These are phyloP conservation scores for Graphium sp. DNA, from an alignment of 2,329 filamentous ascomycete species.

Conservation along the genomic window DNA sequence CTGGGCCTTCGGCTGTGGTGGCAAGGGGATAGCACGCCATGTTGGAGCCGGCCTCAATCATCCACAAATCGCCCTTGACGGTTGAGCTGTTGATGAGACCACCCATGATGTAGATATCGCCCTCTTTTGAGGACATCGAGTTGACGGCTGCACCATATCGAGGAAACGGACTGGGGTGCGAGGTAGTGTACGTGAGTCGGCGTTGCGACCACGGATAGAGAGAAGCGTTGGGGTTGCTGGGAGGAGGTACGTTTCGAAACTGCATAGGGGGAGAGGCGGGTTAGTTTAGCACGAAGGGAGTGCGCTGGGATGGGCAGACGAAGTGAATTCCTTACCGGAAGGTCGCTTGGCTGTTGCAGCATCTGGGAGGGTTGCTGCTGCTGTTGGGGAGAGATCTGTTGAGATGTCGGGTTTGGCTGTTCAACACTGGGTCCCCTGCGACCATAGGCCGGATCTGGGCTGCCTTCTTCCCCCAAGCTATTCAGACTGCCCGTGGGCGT, in stretches of 20 bases:
- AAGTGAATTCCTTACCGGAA: slow-evolving; percentile 19
- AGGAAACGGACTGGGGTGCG: slow-evolving; percentile 76
- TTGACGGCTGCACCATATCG: slow-evolving; percentile 96
- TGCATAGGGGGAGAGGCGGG: slow-evolving; percentile 13
- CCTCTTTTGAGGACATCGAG: slow-evolving; percentile 81
- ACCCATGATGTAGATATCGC: slow-evolving; percentile 95
- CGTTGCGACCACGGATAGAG: slow-evolving; percentile 95
- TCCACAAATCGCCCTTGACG: slow-evolving; percentile 94
- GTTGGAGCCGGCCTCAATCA: slow-evolving; percentile 80
- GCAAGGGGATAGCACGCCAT: slow-evolving; percentile 84
- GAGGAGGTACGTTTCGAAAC: slow-evolving; percentile 35
- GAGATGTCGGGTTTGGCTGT: slow-evolving; percentile 22
- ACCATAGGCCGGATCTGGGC: slow-evolving; percentile 46
- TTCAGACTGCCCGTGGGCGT: slow-evolving; percentile 66
- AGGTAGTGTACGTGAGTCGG: slow-evolving; percentile 68
- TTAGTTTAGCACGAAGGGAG: slow-evolving; percentile 1
- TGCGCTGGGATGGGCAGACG: slow-evolving; percentile 1
- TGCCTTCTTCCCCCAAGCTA: slow-evolving; percentile 49
- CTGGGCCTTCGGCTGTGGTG: slow-evolving; percentile 85
- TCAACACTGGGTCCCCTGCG: slow-evolving; percentile 35
- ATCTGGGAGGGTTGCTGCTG: slow-evolving; percentile 12
- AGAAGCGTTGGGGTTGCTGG: slow-evolving; percentile 49
- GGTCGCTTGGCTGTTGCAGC: slow-evolving; percentile 13
- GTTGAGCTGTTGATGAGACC: slow-evolving; percentile 88
- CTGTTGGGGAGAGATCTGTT: slow-evolving; percentile 20